phyloP scores from a whole-genome alignment of 108 stramenopile species.

The Cyclostephanos invisitatus region DNA sequence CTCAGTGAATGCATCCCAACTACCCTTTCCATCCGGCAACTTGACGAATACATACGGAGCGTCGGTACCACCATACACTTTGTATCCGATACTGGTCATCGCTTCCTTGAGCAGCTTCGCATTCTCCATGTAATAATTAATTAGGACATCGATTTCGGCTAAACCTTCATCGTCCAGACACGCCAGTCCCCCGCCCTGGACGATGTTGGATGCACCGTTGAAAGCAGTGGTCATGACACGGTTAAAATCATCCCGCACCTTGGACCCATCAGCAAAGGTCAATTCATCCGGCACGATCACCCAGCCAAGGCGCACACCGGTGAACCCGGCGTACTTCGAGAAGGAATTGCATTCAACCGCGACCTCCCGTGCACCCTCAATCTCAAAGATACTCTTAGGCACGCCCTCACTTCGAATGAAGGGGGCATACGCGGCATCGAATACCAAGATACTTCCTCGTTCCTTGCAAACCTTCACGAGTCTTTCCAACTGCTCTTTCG shows the following conservation, averaged over 20 bases:
- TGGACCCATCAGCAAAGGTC: conserved; percentile 87
- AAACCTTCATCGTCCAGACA: conserved; percentile 93
- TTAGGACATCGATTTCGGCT: conserved; percentile 89
- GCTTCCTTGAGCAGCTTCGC: conserved; percentile 86
- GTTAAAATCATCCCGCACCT: conserved; percentile 92
- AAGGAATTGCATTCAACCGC: conserved; percentile 95
- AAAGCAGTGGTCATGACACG: conserved; percentile 98
- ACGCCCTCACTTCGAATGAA: conserved; percentile 92
- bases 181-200: conserved; percentile 92
- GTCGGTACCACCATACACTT: conserved; percentile 91
- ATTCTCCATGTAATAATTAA: conserved; percentile 98
- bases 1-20: conserved; percentile 92
- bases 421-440: conserved; percentile 98
- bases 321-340: conserved; percentile 96
- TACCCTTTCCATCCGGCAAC: conserved; percentile 81
- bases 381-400: conserved; percentile 96
- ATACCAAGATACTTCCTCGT: conserved; percentile 89
- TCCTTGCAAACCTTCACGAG: conserved; percentile 92
- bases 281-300: conserved; percentile 91
- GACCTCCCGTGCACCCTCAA: conserved; percentile 91
- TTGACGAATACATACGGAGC: conserved; percentile 96
- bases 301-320: conserved; percentile 97
- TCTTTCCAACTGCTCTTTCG: conserved; percentile 84
- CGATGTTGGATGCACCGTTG: conserved; percentile 97
- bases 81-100: conserved; percentile 84